phyloP scores from a whole-genome alignment of 2,329 filamentous ascomycete species.

The Pleurostoma richardsiae region DNA sequence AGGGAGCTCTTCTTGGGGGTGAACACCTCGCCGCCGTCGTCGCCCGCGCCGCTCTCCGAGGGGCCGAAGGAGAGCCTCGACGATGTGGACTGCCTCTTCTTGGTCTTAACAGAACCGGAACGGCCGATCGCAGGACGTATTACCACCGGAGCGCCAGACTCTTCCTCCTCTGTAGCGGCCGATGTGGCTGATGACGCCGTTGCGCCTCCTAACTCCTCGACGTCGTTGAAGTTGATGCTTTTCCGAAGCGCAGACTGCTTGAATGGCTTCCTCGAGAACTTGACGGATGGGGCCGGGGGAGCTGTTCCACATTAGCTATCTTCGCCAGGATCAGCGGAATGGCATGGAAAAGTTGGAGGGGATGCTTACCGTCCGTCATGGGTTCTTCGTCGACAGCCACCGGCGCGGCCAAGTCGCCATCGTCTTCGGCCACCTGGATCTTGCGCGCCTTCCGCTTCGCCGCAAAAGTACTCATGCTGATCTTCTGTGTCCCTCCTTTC shows the following conservation, averaged over 20 bases:
- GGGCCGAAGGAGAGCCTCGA: slow-evolving; percentile 75
- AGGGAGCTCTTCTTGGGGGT: slow-evolving; percentile 49
- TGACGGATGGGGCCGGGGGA: slow-evolving; percentile 31
- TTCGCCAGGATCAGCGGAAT: slow-evolving; percentile 16
- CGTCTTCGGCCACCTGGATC: slow-evolving; percentile 65
- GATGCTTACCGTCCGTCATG: slow-evolving; percentile 31
- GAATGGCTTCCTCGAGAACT: slow-evolving; percentile 44
- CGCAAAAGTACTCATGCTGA: slow-evolving; percentile 47
- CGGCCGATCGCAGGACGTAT: slow-evolving; percentile 42
- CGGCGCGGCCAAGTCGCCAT: slow-evolving; percentile 37
- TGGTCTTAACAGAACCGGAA: slow-evolving; percentile 50
- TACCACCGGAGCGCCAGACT: slow-evolving; percentile 42
- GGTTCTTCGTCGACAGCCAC: slow-evolving; percentile 14
- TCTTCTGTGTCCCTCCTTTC: too few relatives aligned
- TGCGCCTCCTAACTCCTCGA: slow-evolving; percentile 15
- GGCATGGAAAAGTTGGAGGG: not conserved
- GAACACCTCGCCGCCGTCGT: slow-evolving; percentile 43
- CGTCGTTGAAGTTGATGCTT: slow-evolving; percentile 43
- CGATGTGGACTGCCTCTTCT: slow-evolving; percentile 65
- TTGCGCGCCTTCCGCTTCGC: slow-evolving; percentile 68
- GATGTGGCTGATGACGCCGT: slow-evolving; percentile 9
- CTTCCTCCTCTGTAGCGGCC: slow-evolving; percentile 28
- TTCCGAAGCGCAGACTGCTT: slow-evolving; percentile 56
- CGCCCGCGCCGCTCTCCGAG: slow-evolving; percentile 42
- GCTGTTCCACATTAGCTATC: slow-evolving; percentile 18